Conservation (phyloP, 176 grass and related monocot genomes). For the Hordeum marinum region DNA sequence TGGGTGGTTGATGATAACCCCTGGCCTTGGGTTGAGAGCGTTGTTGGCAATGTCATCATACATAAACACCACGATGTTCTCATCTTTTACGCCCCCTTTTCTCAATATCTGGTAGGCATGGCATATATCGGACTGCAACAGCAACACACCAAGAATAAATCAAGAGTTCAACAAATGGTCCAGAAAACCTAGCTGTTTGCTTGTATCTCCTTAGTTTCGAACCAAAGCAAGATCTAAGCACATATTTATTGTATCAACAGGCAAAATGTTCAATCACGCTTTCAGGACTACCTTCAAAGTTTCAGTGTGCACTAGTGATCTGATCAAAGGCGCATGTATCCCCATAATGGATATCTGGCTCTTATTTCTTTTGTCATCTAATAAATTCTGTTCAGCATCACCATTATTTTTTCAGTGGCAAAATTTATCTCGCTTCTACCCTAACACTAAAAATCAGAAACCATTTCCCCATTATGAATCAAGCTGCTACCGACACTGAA, state of each 20-base stretch:
- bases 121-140: slow-evolving; percentile 75
- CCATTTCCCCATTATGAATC: background rate
- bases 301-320: background rate
- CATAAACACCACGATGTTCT: slow-evolving; percentile 95
- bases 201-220: background rate
- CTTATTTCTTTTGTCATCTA: background rate
- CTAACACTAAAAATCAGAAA: background rate
- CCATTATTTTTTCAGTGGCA: background rate
- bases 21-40: slow-evolving; percentile 58
- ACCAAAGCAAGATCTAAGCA: background rate
- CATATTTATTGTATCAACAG: background rate
- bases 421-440: background rate
- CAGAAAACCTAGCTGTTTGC: background rate
- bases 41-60: slow-evolving; percentile 74
- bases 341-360: background rate
- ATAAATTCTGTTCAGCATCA: background rate
- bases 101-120: slow-evolving; percentile 81
- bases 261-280: background rate
- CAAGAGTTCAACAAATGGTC: background rate
- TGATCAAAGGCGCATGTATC: background rate
- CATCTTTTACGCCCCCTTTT: slow-evolving; percentile 63
- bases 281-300: background rate
- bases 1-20: slow-evolving; percentile 77
- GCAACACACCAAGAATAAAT: background rate
- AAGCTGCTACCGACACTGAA: background rate